Evolutionary conservation across 352 stramenopile species (phyloP).

Genomic region (Pythium aquatile): DNA sequence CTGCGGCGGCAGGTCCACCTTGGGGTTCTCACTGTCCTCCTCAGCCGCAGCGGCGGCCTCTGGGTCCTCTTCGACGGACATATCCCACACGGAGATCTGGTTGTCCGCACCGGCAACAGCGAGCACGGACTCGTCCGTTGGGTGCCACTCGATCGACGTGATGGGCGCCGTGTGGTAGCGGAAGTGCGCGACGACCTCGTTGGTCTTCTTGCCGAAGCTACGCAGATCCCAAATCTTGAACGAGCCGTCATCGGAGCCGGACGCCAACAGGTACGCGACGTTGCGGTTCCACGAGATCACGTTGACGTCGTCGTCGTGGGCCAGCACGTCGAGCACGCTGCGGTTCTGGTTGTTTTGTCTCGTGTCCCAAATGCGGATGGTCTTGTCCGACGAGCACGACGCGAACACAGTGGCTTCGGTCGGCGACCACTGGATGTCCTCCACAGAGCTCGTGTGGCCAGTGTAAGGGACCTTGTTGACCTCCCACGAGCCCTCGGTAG

Average conservation of each 20-base stretch:
- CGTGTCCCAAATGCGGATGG: conserved; percentile 97
- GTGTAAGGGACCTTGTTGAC: conserved; percentile 91
- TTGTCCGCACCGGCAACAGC: conserved; percentile 94
- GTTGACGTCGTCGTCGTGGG: conserved; percentile 98
- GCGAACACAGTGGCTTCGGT: conserved; percentile 96
- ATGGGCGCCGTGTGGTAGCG: conserved; percentile 95
- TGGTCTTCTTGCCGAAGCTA: conserved; percentile 79
- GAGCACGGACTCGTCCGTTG: conserved; percentile 98
- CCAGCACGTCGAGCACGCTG: conserved; percentile 92
- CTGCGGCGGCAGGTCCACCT: conserved; percentile 95
- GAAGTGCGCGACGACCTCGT: conserved; percentile 93
- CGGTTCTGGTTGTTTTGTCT: conserved; percentile 83
- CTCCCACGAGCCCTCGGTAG: conserved; percentile 70
- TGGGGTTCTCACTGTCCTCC: conserved; percentile 46
- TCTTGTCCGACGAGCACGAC: conserved; percentile 93
- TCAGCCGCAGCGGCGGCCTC: conserved; percentile 50
- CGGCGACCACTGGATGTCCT: conserved; percentile 98
- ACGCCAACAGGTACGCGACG: conserved; percentile 96
- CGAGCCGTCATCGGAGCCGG: conserved; percentile 96
- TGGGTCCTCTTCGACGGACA: conserved; percentile 98
- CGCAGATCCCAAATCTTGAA: conserved; percentile 98
- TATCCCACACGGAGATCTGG: conserved; percentile 98
- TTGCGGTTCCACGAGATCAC: conserved; percentile 99
- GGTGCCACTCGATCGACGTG: conserved; percentile 98
- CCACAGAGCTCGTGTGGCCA: conserved; percentile 91